Evolutionary conservation across 345 rosid genomes (phyloP).

Genomic region (Aquilaria malaccensis): DNA sequence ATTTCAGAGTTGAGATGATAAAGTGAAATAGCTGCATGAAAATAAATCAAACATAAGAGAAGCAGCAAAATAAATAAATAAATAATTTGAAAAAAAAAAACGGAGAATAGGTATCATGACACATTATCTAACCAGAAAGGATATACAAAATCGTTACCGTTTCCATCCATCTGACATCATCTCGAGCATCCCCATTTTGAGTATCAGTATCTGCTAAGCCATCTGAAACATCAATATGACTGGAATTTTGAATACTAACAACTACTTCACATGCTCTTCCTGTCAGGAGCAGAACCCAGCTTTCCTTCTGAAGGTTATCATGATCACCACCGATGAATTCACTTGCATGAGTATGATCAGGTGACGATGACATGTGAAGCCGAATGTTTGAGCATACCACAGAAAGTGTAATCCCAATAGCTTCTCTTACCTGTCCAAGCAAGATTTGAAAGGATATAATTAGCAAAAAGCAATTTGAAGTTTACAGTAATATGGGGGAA

Average conservation of each 20-base stretch:
- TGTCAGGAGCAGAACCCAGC: constrained; percentile 56
- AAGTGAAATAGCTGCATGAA: constrained; percentile 72
- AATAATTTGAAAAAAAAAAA: constrained; percentile 7
- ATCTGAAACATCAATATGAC: constrained; percentile 50
- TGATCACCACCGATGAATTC: constrained; percentile 27
- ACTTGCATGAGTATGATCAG: constrained; percentile 36
- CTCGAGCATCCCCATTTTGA: constrained; percentile 51
- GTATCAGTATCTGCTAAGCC: constrained; percentile 27
- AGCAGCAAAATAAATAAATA: constrained; percentile 7
- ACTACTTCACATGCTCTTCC: constrained; percentile 72
- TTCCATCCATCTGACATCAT: constrained; percentile 98
- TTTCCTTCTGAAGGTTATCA: constrained; percentile 43
- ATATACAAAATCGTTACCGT: constrained; percentile 45
- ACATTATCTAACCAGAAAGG: neutral
- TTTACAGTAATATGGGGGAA: neutral
- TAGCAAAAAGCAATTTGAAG: neutral
- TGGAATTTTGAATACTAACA: constrained; percentile 61
- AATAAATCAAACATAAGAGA: constrained; percentile 1
- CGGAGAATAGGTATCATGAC: neutral
- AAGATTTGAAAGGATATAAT: constrained; percentile 10
- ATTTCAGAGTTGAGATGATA: constrained; percentile 74
- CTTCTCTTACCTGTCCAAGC: constrained; percentile 82
- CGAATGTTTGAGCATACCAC: constrained; percentile 84
- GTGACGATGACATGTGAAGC: constrained; percentile 45
- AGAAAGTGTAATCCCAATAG: constrained; percentile 79